Evolutionary conservation across 1,284 basidiomycete genomes (phyloP).

Genomic region (Agroathelia rolfsii): DNA sequence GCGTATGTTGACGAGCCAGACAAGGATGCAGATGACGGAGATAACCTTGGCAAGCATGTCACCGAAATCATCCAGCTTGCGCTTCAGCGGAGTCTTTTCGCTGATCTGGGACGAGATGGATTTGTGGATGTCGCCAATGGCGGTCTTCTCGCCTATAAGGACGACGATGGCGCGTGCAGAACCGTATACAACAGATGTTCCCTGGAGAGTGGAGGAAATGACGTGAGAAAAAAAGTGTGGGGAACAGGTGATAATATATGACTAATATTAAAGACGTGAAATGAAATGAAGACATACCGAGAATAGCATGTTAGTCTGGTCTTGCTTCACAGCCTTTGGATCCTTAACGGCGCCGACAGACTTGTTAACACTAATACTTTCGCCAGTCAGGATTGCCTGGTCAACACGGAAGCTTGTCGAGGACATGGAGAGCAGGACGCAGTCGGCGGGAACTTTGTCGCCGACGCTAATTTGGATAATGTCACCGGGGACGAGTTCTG

Average conservation of each 20-base stretch:
- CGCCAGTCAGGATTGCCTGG: slow-evolving; percentile 91
- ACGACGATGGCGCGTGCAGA: slow-evolving; percentile 78
- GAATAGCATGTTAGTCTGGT: slow-evolving; percentile 93
- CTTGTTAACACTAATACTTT: slow-evolving; percentile 84
- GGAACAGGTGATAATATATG: slow-evolving; percentile 1
- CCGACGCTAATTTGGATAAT: slow-evolving; percentile 85
- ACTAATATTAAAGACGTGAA: too few relatives aligned
- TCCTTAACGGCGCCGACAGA: slow-evolving; percentile 57
- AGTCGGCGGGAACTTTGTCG: slow-evolving; percentile 92
- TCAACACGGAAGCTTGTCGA: slow-evolving; percentile 90
- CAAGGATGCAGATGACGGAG: slow-evolving; percentile 87
- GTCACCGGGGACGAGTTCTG: slow-evolving; percentile 88
- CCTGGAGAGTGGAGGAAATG: too few relatives aligned
- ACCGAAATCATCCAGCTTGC: slow-evolving; percentile 94
- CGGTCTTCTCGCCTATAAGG: slow-evolving; percentile 77
- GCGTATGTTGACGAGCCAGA: slow-evolving; percentile 91
- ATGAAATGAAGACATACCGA: slow-evolving; percentile 41
- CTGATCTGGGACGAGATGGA: slow-evolving; percentile 83
- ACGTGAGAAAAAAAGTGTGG: not conserved
- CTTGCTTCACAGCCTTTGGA: slow-evolving; percentile 81
- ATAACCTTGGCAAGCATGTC: slow-evolving; percentile 95
- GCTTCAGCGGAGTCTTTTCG: slow-evolving; percentile 92
- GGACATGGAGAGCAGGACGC: slow-evolving; percentile 77
- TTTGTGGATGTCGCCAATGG: slow-evolving; percentile 91
- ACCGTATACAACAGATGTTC: slow-evolving; percentile 91